phyloP scores from a whole-genome alignment of 2,329 filamentous ascomycete species.

The Graphilbum ipis-grandicollis region DNA sequence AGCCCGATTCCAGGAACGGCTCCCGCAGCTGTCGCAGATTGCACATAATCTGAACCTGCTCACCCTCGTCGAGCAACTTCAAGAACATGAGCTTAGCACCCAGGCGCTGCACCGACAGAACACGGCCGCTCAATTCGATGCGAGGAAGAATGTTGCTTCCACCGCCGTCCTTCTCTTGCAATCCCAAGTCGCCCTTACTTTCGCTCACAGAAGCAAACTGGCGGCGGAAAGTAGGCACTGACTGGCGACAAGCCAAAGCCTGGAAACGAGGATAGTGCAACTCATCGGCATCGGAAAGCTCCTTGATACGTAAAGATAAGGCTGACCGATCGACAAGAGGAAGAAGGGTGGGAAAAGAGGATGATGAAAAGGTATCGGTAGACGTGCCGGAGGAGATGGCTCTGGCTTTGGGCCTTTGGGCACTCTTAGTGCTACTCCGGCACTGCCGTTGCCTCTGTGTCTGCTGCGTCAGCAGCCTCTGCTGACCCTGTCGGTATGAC shows the following conservation, averaged over 20 bases:
- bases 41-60: constrained; percentile 59
- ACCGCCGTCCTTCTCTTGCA: too few species aligned
- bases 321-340: constrained; percentile 10
- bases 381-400: too few species aligned
- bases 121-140: constrained; percentile 35
- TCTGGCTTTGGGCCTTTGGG: too few species aligned
- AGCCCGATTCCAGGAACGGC: constrained; percentile 1
- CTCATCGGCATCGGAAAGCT: constrained; percentile 29
- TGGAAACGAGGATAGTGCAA: constrained; percentile 35
- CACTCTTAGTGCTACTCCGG: neutral
- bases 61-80: constrained; percentile 57
- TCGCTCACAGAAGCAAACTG: neutral
- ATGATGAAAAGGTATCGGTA: too few species aligned
- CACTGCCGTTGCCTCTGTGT: too few species aligned
- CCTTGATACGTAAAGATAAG: constrained; percentile 24
- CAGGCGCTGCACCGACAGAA: constrained; percentile 51
- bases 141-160: too few species aligned
- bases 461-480: too few species aligned
- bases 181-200: too few species aligned
- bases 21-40: constrained; percentile 35
- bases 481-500: neutral
- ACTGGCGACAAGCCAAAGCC: constrained; percentile 1
- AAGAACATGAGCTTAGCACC: constrained; percentile 74
- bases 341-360: too few species aligned
- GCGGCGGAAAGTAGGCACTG: constrained; percentile 4